Conservation (phyloP, 129 eudicot genomes). For the Lonicera japonica region DNA sequence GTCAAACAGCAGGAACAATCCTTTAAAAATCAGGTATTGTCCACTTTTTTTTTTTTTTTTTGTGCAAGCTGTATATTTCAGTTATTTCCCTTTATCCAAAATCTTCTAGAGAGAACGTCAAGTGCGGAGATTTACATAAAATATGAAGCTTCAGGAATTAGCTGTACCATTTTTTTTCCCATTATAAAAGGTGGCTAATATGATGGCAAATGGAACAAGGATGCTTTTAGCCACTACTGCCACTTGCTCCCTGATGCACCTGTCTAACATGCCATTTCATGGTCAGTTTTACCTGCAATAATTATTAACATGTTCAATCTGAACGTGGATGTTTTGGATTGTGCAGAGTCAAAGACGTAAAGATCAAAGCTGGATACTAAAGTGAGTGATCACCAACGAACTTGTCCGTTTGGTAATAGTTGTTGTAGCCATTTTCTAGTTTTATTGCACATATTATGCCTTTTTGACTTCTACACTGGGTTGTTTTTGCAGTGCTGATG, state of each 20-base stretch:
- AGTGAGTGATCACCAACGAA: slow-evolving; percentile 56
- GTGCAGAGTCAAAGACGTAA: slow-evolving; percentile 48
- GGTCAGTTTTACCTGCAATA: not conserved
- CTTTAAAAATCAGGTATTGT: no score
- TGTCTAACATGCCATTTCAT: no score
- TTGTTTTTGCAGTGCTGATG: slow-evolving; percentile 52
- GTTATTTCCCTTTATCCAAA: no score
- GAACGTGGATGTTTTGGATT: slow-evolving; percentile 29
- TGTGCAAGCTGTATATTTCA: no score
- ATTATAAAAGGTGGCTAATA: not conserved
- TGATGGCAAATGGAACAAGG: not conserved
- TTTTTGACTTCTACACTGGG: slow-evolving; percentile 10
- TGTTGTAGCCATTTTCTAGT: slow-evolving; percentile 9
- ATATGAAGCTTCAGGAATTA: no score
- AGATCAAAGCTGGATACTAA: slow-evolving; percentile 54
- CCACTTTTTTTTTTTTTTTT: no score
- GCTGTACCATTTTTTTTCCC: not conserved
- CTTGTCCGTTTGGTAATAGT: slow-evolving; percentile 22
- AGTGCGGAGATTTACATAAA: no score
- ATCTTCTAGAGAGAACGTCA: no score
- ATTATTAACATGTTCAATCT: not conserved
- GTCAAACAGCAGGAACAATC: no score
- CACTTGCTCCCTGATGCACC: no score
- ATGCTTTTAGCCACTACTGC: no score
- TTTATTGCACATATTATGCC: slow-evolving; percentile 9